Evolutionary conservation across 768 basidiomycete genomes (phyloP), one percentile per base, ranked within the genome.

Genomic region (Boletus rubescentipes): DNA sequence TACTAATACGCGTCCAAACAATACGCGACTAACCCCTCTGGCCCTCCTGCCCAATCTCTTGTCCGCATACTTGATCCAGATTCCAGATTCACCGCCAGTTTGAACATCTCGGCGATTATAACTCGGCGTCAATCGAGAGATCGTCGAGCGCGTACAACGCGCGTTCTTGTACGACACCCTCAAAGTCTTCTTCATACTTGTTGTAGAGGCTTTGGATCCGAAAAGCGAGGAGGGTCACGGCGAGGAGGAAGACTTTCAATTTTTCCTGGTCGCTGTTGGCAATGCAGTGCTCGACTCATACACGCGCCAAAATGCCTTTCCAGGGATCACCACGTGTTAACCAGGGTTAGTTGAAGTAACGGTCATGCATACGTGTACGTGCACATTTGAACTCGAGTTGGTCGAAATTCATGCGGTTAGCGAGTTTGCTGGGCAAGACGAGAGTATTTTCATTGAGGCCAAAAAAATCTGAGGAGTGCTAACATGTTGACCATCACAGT

Each of bases 41-140:
- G n/a, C n/a, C n/a, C n/a, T n/a, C n/a, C n/a, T n/a, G 73, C 4
- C 96, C 95, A 54, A 89, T 90, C 69, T 97, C 93, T n/a, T n/a
- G 72, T 98, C 96, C 0, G 86, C 82, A 62, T 95, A 98, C 69
- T 98, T 95, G 26, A n/a, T n/a, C n/a, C n/a, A n/a, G n/a, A n/a
- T n/a, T n/a, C n/a, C n/a, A 93, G 75, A 55, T 87, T 81, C 4
- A 88, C 78, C 0, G 91, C 90, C 30, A 96, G 73, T 60, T 79
- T 81, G 21, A 97, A 79, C 68, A 98, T 78, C 69, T 98, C 92
- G 0, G 82, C 77, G n/a, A 96, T 77, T 8, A 93, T 73, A 89
- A 85, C 61, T 87, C 85, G 34, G 57, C 38, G 9, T 62, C 54
- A 18, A 56, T 44, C 12, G 66, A 51, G 2, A 54, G 18, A 10